Conservation (phyloP, 495 filamentous ascomycete species). For the Daldinia grandis region DNA sequence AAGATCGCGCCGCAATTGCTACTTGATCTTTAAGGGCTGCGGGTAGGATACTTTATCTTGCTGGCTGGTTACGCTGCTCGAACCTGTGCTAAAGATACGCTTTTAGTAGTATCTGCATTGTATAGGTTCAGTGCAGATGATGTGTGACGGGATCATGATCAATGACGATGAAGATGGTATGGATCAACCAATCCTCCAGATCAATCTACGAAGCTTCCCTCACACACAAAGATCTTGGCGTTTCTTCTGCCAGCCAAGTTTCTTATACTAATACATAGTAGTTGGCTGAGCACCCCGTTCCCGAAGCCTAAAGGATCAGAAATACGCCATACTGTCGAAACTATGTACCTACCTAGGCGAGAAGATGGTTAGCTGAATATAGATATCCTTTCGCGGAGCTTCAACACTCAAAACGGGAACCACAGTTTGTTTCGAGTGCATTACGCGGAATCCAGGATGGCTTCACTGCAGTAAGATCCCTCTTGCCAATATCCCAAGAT, state of each 20-base stretch:
- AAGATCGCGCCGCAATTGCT: constrained; percentile 88
- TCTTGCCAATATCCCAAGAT: neutral
- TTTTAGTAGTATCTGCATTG: neutral
- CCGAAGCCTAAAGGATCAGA: neutral
- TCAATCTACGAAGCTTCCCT: constrained; percentile 24
- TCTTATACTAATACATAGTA: neutral
- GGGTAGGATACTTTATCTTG: neutral
- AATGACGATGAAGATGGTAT: constrained; percentile 2
- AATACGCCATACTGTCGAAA: neutral
- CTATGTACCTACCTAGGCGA: neutral
- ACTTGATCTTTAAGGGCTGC: constrained; percentile 74
- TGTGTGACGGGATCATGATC: constrained; percentile 20
- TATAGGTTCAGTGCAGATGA: constrained; percentile 5
- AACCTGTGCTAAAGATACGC: constrained; percentile 18
- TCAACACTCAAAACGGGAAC: neutral
- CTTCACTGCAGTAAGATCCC: constrained; percentile 15
- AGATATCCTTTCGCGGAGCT: neutral
- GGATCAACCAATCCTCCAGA: neutral
- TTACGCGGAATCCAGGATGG: constrained; percentile 24
- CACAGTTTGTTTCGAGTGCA: constrained; percentile 16
- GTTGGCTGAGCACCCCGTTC: neutral
- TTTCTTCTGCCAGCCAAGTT: constrained; percentile 7
- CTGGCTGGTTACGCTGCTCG: neutral
- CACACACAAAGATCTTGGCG: constrained; percentile 16
- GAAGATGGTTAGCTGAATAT: neutral